These are phyloP conservation scores for sweet orange (Citrus sinensis) DNA, from an alignment of 345 rosid genomes.

Conservation along the genomic window DVS_A1.0 CM039163.1:50934501-50935000, in stretches of 20 bases:
- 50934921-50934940: constrained; percentile 9
- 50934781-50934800: background rate
- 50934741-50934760: constrained; percentile 13
- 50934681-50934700: background rate
- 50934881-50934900: constrained; percentile 27
- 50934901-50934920: constrained; percentile 12
- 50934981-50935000: background rate
- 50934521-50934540: constrained; percentile 29
- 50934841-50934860: constrained; percentile 4
- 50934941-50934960: background rate
- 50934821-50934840: constrained; percentile 10
- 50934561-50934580: background rate
- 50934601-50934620: background rate
- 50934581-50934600: background rate
- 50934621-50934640: constrained; percentile 2
- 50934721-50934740: constrained; percentile 3
- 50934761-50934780: constrained; percentile 1
- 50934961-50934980: background rate
- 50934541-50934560: constrained; percentile 11
- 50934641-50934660: background rate
- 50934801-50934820: background rate
- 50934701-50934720: constrained; percentile 17
- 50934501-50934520: constrained; percentile 29
- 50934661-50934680: constrained; percentile 4
- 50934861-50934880: constrained; percentile 5